phyloP scores from a whole-genome alignment of 768 basidiomycete genomes.

The Mycena crocata region DNA sequence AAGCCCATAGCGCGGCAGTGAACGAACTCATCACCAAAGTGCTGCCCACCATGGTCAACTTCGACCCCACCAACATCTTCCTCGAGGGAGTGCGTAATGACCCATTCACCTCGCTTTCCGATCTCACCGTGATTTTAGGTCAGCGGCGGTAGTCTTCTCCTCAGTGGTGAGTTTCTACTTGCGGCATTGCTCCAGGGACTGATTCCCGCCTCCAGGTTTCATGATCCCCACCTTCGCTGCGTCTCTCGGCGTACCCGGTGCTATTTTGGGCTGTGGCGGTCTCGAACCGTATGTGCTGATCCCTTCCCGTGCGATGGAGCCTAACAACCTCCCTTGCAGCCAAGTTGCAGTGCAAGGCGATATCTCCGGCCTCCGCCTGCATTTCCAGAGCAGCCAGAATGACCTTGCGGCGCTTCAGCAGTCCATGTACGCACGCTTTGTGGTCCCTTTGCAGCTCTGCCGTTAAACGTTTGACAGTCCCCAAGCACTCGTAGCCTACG shows the following conservation, averaged over 20 bases:
- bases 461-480: slow-evolving; percentile 25
- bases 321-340: slow-evolving; percentile 15
- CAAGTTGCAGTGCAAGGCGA: slow-evolving; percentile 42
- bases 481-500: slow-evolving; percentile 38
- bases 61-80: slow-evolving; percentile 40
- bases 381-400: slow-evolving; percentile 41
- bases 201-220: slow-evolving; percentile 32
- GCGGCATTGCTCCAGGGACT: neutral
- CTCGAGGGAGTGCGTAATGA: slow-evolving; percentile 38
- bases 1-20: slow-evolving; percentile 43
- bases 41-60: slow-evolving; percentile 40
- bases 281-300: slow-evolving; percentile 35
- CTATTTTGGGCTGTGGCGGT: slow-evolving; percentile 40
- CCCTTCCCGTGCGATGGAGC: neutral
- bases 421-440: slow-evolving; percentile 37
- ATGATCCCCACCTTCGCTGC: slow-evolving; percentile 41
- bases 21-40: slow-evolving; percentile 42
- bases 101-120: neutral
- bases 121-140: slow-evolving; percentile 7
- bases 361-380: slow-evolving; percentile 36
- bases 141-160: slow-evolving; percentile 41
- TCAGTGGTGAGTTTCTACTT: slow-evolving; percentile 34
- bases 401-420: slow-evolving; percentile 37
- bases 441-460: neutral
- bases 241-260: slow-evolving; percentile 38